Evolutionary conservation across 106 monocot genomes (phyloP).

Genomic region (Narthecium ossifragum): DNA sequence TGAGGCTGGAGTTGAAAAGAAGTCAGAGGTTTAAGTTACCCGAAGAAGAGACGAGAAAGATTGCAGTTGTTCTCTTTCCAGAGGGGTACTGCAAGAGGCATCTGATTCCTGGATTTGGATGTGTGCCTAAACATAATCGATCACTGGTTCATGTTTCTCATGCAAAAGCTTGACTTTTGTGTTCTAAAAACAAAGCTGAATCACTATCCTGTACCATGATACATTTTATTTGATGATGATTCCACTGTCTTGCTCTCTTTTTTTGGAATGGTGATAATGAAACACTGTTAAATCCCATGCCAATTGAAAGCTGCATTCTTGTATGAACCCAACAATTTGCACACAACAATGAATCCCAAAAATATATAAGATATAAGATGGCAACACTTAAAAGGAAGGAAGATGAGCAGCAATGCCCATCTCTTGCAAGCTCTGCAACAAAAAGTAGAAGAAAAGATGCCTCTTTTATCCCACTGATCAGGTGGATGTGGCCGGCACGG

Average conservation of each 20-base stretch:
- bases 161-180: background rate
- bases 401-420: too few species aligned
- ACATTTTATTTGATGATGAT: background rate
- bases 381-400: too few species aligned
- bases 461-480: background rate
- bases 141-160: background rate
- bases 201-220: background rate
- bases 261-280: too few species aligned
- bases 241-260: background rate
- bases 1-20: conserved; percentile 6
- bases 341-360: background rate
- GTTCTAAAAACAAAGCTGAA: background rate
- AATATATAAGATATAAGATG: background rate
- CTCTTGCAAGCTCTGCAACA: background rate
- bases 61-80: conserved; percentile 8
- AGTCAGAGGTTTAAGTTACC: background rate
- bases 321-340: background rate
- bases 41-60: conserved; percentile 2
- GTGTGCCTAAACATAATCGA: background rate
- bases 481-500: conserved; percentile 38
- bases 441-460: background rate
- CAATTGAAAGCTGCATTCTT: background rate
- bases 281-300: background rate
- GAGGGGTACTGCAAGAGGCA: background rate
- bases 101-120: background rate